Base-by-base conservation (phyloP, 768 basidiomycete genomes). In the Hemileccinum rubropunctum region DNA sequence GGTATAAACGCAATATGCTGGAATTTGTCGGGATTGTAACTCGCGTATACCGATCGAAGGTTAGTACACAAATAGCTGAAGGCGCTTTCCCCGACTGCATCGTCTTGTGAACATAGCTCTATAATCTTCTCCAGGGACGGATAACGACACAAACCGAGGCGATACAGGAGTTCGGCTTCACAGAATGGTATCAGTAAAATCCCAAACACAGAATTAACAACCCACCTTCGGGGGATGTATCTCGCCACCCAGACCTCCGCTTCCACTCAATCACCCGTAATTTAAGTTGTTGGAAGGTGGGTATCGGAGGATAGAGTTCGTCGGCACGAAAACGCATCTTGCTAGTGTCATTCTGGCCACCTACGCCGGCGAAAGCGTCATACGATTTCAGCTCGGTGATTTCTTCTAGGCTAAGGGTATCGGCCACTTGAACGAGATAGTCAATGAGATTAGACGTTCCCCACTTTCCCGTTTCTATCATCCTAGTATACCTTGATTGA, bases 211-310 rank as follows among this genome's bases (percentile, higher is more conserved):
- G 21, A 50, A n/a, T 54, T 8, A 32, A 21, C 34, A 18, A 12
- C 68, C 43, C 44, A 87, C 93, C 91, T 82, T 95, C 91, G 13
- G 88, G 86, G 0, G 91, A 90, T 3, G 75, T 76, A 5, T 77
- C 66, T 45, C 76, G 75, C 95, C 95, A 98, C 65, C 84, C 89
- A 1, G 66, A 70, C 46, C 80, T 71, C 21, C 71, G 71, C 1
- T 84, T 83, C 93, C 94, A 97, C 54, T 91, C 90, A 32, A 98
- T 75, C 4, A 95, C 61, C 2, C 91, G 91, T 11, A 98, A 65
- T 2, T 77, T 78, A 8, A 98, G 73, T 40, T 78, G 71, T 10
- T 86, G 76, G 47, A 94, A 81, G 2, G 72, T 70, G 23, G 84
- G 80, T 0, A 79, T 53, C 1, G 95, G 95, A 60, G 95, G 94